Conservation (phyloP, 192 early-diverging fungal genomes). For the Lunasporangiospora selenospora region DNA sequence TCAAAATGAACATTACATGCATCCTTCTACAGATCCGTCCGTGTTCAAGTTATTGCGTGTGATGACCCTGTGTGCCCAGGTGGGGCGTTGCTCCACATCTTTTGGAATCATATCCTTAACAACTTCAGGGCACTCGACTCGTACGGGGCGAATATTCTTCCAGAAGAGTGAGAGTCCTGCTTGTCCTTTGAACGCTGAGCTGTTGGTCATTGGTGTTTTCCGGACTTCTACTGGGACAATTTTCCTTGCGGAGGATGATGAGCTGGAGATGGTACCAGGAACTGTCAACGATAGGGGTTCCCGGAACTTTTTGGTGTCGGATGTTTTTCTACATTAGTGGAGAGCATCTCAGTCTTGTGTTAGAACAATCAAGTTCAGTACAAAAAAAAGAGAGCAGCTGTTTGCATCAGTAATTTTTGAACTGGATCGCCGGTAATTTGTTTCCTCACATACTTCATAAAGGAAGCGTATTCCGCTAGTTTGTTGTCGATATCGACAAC, state of each 20-base stretch:
- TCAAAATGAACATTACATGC: background rate
- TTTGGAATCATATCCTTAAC: constrained; percentile 35
- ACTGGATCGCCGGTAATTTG: no score
- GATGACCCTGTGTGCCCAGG: constrained; percentile 45
- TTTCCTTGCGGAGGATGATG: constrained; percentile 12
- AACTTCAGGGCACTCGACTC: constrained; percentile 38
- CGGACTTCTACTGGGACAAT: constrained; percentile 37
- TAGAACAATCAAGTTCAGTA: no score
- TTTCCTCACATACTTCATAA: constrained; percentile 46
- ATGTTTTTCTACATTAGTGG: no score
- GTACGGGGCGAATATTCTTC: constrained; percentile 42
- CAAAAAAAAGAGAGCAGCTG: no score
- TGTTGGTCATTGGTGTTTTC: constrained; percentile 19
- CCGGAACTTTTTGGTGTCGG: constrained; percentile 35
- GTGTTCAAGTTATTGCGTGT: no score
- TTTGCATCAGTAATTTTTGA: no score
- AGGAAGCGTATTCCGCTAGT: constrained; percentile 40
- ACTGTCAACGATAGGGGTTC: constrained; percentile 8
- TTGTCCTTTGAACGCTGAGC: constrained; percentile 21
- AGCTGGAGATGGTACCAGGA: background rate
- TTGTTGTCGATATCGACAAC: constrained; percentile 41
- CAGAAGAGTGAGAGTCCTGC: constrained; percentile 39
- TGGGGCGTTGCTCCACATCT: constrained; percentile 35
- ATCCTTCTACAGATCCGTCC: no score
- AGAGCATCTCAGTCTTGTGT: no score